Conservation (phyloP, 345 rosid genomes). For the Gynandropsis gynandra region DNA sequence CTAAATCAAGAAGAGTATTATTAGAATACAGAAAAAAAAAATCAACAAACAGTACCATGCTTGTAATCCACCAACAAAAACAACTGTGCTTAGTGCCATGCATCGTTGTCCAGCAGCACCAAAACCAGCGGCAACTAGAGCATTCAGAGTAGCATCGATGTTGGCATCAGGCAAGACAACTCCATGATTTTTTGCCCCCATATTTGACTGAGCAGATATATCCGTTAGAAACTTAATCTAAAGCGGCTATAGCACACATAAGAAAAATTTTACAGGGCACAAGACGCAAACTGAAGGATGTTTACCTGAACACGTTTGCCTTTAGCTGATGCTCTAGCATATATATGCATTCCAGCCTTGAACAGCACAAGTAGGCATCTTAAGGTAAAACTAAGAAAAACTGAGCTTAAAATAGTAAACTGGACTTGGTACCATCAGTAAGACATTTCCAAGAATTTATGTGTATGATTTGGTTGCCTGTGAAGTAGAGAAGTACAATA, state of each 20-base stretch:
- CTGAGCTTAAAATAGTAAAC: conserved; percentile 3
- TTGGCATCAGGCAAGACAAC: conserved; percentile 82
- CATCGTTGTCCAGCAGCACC: conserved; percentile 99
- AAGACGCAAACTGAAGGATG: not conserved
- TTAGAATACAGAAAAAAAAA: not conserved
- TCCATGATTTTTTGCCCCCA: conserved; percentile 98
- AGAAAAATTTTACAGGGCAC: conserved; percentile 8
- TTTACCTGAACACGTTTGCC: conserved; percentile 95
- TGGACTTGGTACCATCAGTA: not conserved
- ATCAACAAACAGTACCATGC: conserved; percentile 53
- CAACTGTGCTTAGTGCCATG: conserved; percentile 93
- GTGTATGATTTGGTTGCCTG: not conserved
- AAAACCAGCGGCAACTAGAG: conserved; percentile 91
- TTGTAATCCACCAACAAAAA: conserved; percentile 71
- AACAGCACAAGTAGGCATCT: conserved; percentile 8
- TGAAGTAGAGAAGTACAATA: no score
- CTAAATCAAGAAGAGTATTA: not conserved
- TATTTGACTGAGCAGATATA: conserved; percentile 60
- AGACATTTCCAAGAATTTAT: not conserved
- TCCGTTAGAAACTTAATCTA: conserved; percentile 16
- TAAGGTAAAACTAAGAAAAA: not conserved
- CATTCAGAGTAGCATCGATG: conserved; percentile 69
- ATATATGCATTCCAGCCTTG: conserved; percentile 98
- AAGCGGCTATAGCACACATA: not conserved
- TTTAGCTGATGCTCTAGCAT: conserved; percentile 78